Percentiles rank a stretch among this genome's conserved stretches.
Evolutionary conservation across 345 rosid species (phyloP).

Genomic region (Noccaea bulbosa): DNA sequence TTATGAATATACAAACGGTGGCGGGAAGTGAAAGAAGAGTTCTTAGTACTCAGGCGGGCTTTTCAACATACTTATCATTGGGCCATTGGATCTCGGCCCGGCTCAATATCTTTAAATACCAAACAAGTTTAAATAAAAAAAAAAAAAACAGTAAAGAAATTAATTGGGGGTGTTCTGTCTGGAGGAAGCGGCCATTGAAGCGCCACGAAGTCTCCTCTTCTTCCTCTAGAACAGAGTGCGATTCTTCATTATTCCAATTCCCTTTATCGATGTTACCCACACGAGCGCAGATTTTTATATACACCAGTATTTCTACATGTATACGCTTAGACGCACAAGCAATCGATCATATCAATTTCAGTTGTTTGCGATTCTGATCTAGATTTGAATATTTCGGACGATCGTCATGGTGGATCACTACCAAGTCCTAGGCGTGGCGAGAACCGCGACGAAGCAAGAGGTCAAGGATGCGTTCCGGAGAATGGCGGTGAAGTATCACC

Average conservation of each 20-base stretch:
- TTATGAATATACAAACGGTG: no score
- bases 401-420: conserved; percentile 65
- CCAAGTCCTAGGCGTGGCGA: conserved; percentile 61
- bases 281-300: conserved; percentile 4
- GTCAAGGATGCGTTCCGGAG: conserved; percentile 80
- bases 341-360: conserved; percentile 6
- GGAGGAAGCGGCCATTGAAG: conserved; percentile 42
- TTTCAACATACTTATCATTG: background rate
- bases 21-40: no score
- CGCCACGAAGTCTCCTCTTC: conserved; percentile 37
- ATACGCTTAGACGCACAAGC: background rate
- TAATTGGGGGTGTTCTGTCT: conserved; percentile 10
- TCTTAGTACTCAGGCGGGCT: background rate
- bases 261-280: background rate
- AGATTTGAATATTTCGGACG: background rate
- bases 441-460: conserved; percentile 73
- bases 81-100: background rate
- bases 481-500: conserved; percentile 75
- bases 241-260: background rate
- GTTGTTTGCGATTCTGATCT: conserved; percentile 16
- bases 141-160: no score
- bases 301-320: background rate
- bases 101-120: background rate
- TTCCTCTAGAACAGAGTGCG: background rate
- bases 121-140: no score